Evolutionary conservation across 257 asterid genomes (phyloP).

Genomic region (Nicotiana otophora): DNA sequence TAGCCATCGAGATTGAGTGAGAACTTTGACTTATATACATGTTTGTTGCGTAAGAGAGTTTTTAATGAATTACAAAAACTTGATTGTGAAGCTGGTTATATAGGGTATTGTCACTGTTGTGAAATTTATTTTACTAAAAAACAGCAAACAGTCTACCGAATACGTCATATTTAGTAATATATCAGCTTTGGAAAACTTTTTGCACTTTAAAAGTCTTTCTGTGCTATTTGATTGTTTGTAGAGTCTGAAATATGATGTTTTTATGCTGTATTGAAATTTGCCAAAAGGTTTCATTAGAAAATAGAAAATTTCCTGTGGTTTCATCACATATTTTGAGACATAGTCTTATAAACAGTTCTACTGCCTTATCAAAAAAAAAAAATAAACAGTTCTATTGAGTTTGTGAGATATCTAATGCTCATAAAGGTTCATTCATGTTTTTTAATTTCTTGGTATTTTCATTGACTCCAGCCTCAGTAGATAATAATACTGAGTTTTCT

Average conservation of each 20-base stretch:
- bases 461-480: not conserved
- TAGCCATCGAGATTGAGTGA: not conserved
- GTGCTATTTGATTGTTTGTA: not conserved
- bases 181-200: not conserved
- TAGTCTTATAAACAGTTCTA: no score
- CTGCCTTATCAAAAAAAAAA: no score
- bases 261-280: not conserved
- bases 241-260: not conserved
- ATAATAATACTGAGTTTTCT: not conserved
- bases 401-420: not conserved
- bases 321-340: not conserved
- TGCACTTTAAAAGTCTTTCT: no score
- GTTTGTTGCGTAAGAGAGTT: not conserved
- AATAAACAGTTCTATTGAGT: not conserved
- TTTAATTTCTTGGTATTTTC: not conserved
- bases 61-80: not conserved
- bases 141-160: no score
- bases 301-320: not conserved
- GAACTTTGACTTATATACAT: not conserved
- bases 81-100: not conserved
- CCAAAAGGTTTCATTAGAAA: not conserved
- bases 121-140: no score
- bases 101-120: no score
- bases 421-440: not conserved
- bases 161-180: no score